These are phyloP conservation scores for Baorangia bicolor DNA, from an alignment of 768 basidiomycete species.

Conservation along the genomic window DNA sequence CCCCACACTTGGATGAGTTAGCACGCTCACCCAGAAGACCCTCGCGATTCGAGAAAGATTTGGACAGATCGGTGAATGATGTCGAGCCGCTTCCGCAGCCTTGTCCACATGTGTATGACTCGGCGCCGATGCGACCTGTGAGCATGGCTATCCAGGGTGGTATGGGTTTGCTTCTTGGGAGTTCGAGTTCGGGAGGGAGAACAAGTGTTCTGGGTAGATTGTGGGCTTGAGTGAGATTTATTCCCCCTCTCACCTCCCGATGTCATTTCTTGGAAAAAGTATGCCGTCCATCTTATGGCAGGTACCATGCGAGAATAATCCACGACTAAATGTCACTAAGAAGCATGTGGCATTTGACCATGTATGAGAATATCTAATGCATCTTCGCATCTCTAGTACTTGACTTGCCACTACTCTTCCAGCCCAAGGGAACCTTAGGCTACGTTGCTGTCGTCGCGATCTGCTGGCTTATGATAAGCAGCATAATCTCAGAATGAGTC, in stretches of 20 bases:
- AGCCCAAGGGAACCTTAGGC: too few relatives aligned
- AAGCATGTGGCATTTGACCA: not conserved
- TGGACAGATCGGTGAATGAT: slow-evolving; percentile 51
- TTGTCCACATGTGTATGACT: slow-evolving; percentile 77
- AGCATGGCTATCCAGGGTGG: slow-evolving; percentile 73
- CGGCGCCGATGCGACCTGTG: slow-evolving; percentile 71
- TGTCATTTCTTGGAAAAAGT: not conserved
- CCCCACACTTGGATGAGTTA: slow-evolving; percentile 48
- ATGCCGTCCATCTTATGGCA: not conserved
- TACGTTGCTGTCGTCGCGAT: too few relatives aligned
- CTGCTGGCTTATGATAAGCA: too few relatives aligned
- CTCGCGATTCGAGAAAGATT: slow-evolving; percentile 75
- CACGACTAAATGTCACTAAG: too few relatives aligned
- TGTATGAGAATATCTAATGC: not conserved
- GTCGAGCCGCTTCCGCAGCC: slow-evolving; percentile 60
- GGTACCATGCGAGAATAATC: not conserved
- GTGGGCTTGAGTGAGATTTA: slow-evolving; percentile 38
- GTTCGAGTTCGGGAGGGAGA: slow-evolving; percentile 33
- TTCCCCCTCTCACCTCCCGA: not conserved
- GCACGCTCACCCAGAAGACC: slow-evolving; percentile 53
- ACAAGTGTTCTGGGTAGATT: slow-evolving; percentile 63
- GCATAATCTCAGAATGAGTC: not conserved
- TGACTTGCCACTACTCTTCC: too few relatives aligned
- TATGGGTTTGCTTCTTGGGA: slow-evolving; percentile 59
- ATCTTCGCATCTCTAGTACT: not conserved